Evolutionary conservation across 192 early-diverging fungal species (phyloP).

Genomic region (Podila minutissima): DNA sequence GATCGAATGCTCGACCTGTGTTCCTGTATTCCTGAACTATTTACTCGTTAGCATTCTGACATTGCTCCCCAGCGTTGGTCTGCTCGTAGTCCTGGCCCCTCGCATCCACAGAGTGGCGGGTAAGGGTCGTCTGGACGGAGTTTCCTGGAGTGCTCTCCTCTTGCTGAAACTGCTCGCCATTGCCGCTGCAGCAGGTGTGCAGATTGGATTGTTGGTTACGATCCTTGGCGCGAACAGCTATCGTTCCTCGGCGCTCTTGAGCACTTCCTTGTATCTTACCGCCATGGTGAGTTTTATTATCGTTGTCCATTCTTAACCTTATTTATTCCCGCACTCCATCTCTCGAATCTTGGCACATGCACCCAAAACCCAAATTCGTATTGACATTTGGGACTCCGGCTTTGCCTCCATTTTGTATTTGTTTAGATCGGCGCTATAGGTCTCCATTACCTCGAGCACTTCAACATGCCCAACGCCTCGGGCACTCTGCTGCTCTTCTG

Average conservation of each 20-base stretch:
- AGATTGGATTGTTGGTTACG: constrained; percentile 14
- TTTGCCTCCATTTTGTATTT: background rate
- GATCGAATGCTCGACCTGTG: background rate
- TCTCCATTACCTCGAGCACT: constrained; percentile 37
- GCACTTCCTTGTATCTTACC: constrained; percentile 20
- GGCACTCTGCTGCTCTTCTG: constrained; percentile 63
- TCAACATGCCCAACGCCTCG: constrained; percentile 52
- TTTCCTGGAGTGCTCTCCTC: background rate
- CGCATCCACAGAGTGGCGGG: constrained; percentile 22
- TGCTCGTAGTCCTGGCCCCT: constrained; percentile 24
- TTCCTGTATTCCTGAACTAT: background rate
- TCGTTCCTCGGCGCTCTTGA: constrained; percentile 15
- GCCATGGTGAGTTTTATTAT: constrained; percentile 11
- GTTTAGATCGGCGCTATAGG: constrained; percentile 5
- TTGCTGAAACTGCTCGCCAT: constrained; percentile 13
- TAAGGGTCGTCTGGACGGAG: constrained; percentile 30
- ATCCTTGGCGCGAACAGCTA: constrained; percentile 2
- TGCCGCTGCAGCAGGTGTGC: constrained; percentile 12
- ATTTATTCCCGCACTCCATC: background rate
- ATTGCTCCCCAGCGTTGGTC: constrained; percentile 3
- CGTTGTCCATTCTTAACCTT: background rate
- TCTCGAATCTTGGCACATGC: no score
- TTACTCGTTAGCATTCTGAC: constrained; percentile 15
- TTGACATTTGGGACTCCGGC: background rate
- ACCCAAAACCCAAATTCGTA: background rate